Evolutionary conservation across 306 rosid species (phyloP), one percentile per base, ranked within the genome.

Genomic region (Hippophae gyantsensis): DNA sequence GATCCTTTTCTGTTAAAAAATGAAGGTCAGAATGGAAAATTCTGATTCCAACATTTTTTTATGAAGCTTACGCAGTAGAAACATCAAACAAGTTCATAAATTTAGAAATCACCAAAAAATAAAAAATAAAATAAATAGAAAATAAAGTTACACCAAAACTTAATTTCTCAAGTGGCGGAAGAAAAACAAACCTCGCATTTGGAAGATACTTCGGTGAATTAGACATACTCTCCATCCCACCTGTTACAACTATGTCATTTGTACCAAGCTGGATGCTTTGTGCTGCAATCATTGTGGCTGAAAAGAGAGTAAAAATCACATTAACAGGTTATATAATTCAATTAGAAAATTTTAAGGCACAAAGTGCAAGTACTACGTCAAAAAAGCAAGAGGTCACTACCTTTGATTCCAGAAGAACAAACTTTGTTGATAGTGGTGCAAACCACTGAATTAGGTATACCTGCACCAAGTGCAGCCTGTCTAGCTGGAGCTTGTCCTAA

Each of bases 151-250:
- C 6, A 45, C 54, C 47, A 13, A 48, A 11, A 7, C 52, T 46
- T 53, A 12, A 7, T 49, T 49, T 8, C 9, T 43, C 14, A 61
- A 56, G 64, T 56, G 48, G 58, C 6, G 56, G 50, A 54, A 52
- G 11, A 64, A 73, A 60, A 10, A 60, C 51, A 41, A 63, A 90
- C 97, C 97, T 87, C 60, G 83, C 85, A 74, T 72, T 79, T 43
- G 73, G 69, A 11, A 90, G 72, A 74, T 90, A 87, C 75, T 90
- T 90, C 12, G 98, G 98, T 23, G 85, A 81, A 69, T 87, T 90
- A 27, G 95, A 90, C 98, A 87, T 90, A 79, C 98, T 90, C 78
- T 90, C 98, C 96, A 90, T 90, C 54, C 98, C 98, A 60, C 96
- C 98, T 52, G 75, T 75, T 27, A 90, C 96, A 43, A 90, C 95